A percentile compares a stretch with the other conserved stretches of the same genome.
Conservation (phyloP, 305 asterid genomes). For the Rubia occidens region DNA sequence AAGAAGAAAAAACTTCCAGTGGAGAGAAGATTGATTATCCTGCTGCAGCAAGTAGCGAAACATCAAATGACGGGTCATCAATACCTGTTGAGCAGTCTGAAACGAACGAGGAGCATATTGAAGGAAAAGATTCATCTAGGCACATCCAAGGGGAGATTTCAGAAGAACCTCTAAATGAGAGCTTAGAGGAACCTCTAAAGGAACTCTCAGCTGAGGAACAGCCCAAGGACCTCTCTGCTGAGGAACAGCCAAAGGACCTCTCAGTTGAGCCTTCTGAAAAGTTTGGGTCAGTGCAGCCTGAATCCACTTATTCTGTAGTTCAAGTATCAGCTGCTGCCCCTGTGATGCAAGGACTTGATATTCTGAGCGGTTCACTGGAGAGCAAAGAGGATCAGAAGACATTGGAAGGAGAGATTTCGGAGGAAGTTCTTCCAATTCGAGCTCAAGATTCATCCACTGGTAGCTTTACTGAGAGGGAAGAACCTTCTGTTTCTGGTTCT, state of each 20-base stretch:
- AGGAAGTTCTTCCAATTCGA: slow-evolving; percentile 38
- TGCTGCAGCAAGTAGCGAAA: slow-evolving; percentile 30
- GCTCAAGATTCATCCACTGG: slow-evolving; percentile 26
- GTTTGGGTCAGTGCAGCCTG: slow-evolving; percentile 30
- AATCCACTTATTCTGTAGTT: slow-evolving; percentile 28
- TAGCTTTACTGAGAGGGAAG: slow-evolving; percentile 30
- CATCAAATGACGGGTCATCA: slow-evolving; percentile 27
- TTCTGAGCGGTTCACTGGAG: slow-evolving; percentile 26
- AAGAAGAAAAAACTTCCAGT: slow-evolving; percentile 25
- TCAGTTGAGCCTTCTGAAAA: slow-evolving; percentile 5
- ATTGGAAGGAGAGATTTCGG: slow-evolving; percentile 24
- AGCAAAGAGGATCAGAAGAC: slow-evolving; percentile 27
- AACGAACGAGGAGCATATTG: slow-evolving; percentile 27
- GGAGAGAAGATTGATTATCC: slow-evolving; percentile 27
- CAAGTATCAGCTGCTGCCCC: slow-evolving; percentile 26
- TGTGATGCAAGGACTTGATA: slow-evolving; percentile 24
- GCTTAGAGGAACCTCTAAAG: slow-evolving; percentile 28
- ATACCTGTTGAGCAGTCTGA: slow-evolving; percentile 34
- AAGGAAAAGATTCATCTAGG: slow-evolving; percentile 31
- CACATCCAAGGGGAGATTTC: slow-evolving; percentile 29
- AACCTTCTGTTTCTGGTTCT: slow-evolving; percentile 34
- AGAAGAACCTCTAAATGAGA: slow-evolving; percentile 33
- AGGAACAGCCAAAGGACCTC: too few species aligned
- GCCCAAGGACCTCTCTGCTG: too few species aligned
- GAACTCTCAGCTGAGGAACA: too few species aligned